Conservation (phyloP, 2,329 filamentous ascomycete species). For the Talaromyces sp. region DNA sequence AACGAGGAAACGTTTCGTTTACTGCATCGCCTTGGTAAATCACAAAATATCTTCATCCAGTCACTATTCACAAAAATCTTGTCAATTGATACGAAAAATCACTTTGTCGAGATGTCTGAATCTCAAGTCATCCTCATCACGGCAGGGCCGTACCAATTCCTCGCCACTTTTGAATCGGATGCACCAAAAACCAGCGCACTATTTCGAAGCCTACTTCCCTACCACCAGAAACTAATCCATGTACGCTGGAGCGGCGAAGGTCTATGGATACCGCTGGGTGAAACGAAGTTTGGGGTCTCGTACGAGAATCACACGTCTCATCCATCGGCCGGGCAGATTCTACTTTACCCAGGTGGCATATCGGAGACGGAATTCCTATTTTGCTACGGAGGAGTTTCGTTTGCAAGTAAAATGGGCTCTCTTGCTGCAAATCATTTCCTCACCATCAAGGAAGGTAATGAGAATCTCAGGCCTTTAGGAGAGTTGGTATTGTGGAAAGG, state of each 20-base stretch:
- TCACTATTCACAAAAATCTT: neutral
- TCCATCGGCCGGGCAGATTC: slow-evolving; percentile 24
- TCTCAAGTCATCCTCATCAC: slow-evolving; percentile 18
- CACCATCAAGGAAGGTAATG: slow-evolving; percentile 24
- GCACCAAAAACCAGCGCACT: slow-evolving; percentile 24
- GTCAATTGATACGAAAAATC: neutral
- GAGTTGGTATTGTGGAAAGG: slow-evolving; percentile 26
- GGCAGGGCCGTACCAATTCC: slow-evolving; percentile 20
- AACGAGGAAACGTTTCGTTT: neutral
- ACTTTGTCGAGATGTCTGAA: neutral
- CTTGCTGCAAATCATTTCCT: slow-evolving; percentile 28
- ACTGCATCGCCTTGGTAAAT: neutral
- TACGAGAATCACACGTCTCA: slow-evolving; percentile 27
- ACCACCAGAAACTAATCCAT: slow-evolving; percentile 26
- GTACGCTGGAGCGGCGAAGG: slow-evolving; percentile 28
- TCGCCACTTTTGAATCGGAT: slow-evolving; percentile 18
- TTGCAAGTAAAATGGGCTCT: slow-evolving; percentile 26
- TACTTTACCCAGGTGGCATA: slow-evolving; percentile 25
- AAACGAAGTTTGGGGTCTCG: slow-evolving; percentile 22
- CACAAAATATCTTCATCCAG: neutral
- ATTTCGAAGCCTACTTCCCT: slow-evolving; percentile 25
- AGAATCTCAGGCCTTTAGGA: slow-evolving; percentile 23
- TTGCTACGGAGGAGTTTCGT: slow-evolving; percentile 24
- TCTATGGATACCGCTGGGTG: slow-evolving; percentile 27
- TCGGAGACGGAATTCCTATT: slow-evolving; percentile 26